Percentiles rank a stretch among this genome's conserved stretches.
Conservation (phyloP, 2,329 filamentous ascomycete genomes). For the Ascochyta rabiei region DNA sequence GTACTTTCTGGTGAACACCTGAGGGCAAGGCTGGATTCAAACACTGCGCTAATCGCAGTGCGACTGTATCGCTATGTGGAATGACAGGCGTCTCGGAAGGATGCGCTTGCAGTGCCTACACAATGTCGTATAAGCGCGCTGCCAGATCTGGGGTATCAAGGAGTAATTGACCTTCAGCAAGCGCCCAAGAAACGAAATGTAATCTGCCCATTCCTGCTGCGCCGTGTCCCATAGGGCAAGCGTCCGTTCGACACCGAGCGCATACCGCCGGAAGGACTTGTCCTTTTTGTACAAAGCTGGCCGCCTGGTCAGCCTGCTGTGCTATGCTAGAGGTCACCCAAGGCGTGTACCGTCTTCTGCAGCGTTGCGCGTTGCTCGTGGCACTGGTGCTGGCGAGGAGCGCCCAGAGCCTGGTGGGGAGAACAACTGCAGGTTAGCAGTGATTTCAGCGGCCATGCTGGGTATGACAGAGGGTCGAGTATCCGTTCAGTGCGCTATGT, state of each 20-base stretch:
- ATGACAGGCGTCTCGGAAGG: conserved; percentile 73
- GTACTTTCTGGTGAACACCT: conserved; percentile 94
- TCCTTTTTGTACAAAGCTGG: conserved; percentile 66
- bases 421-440: conserved; percentile 44
- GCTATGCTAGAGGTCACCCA: background rate
- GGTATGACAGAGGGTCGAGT: conserved; percentile 22
- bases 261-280: conserved; percentile 83
- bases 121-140: conserved; percentile 32
- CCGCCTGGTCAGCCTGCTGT: conserved; percentile 1
- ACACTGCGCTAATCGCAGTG: conserved; percentile 92
- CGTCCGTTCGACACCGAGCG: conserved; percentile 82
- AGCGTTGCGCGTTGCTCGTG: conserved; percentile 77
- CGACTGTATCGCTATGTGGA: conserved; percentile 80
- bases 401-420: conserved; percentile 87
- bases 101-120: conserved; percentile 83
- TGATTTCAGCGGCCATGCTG: conserved; percentile 49
- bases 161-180: conserved; percentile 74
- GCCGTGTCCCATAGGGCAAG: conserved; percentile 89
- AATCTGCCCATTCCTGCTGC: conserved; percentile 98
- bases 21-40: conserved; percentile 91
- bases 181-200: conserved; percentile 93
- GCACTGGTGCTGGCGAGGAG: conserved; percentile 72
- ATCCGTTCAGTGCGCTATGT: conserved; percentile 23
- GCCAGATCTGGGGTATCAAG: conserved; percentile 15
- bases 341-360: conserved; percentile 72